Base-by-base conservation (phyloP, 2,329 filamentous ascomycete genomes). In the Venturia nashicola region DNA sequence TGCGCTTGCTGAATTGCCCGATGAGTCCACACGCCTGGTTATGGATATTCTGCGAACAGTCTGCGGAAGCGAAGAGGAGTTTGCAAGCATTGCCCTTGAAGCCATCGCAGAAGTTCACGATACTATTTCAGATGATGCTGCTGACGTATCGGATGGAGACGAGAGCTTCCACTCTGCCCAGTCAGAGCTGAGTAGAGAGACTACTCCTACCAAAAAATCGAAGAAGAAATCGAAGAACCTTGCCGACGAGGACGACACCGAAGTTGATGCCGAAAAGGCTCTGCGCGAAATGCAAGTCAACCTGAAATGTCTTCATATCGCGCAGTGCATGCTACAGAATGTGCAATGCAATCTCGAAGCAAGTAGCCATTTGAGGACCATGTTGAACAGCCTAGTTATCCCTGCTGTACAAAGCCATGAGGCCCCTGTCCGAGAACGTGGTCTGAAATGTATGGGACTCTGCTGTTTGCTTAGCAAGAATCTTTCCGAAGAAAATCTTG, bases 31-130 rank as follows among this genome's bases (percentile, higher is more conserved):
- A 1, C 93, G 92, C 72, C 86, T 99, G 61, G 86, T 87, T 0
- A 84, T 96, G 27, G 87, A 95, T 69, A 88, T 89, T 0, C 80
- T 97, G 11, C 85, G 91, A 63, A 86, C 88, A 62, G 90, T 96
- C 48, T 97, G 91, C 72, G 86, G 89, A 69, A 78, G 82, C 8
- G 90, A 94, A 76, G 84, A 87, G 54, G 90, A 94, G 70, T 94
- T 94, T 72, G 91, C 88, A 75, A 89, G 86, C 67, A 81, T 94
- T 43, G 88, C 97, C 20, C 84, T 97, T 27, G 94, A 99, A 76
- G 91, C 93, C 34, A 90, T 99, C 65, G 91, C 92, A 3, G 94
- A 99, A 76, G 92, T 99, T 14, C 93, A 97, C 73, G 94, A 99
- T 72, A 93, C 90, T 2, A 94, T 99, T 67, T 75, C 75, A 54